Percentiles rank a stretch among this genome's conserved stretches.
These are phyloP conservation scores for Uronychia setigera DNA, from an alignment of 73 alveolate species.

Conservation along the genomic window DNA sequence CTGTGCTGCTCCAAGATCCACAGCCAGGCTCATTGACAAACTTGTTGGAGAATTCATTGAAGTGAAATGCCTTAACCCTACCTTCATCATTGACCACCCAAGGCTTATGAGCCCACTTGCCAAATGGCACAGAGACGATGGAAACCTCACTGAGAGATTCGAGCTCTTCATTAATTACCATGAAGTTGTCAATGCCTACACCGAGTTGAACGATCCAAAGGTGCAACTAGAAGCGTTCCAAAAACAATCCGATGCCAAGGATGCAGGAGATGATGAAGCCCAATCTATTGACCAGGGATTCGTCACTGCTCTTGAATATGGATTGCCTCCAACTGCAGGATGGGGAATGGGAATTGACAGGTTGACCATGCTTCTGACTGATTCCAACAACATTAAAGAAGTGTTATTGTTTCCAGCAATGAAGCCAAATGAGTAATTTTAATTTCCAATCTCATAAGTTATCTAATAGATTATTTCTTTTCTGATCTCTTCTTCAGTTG, in stretches of 20 bases:
- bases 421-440: conserved; percentile 95
- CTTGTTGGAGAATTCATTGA: conserved; percentile 98
- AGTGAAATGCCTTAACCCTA: conserved; percentile 94
- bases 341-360: conserved; percentile 98
- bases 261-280: conserved; percentile 97
- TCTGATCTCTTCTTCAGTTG: no score
- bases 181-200: conserved; percentile 96
- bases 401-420: conserved; percentile 98
- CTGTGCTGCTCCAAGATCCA: conserved; percentile 88
- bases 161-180: conserved; percentile 93
- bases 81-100: conserved; percentile 98
- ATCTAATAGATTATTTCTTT: no score
- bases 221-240: conserved; percentile 87
- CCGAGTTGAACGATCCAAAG: conserved; percentile 98
- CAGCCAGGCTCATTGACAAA: conserved; percentile 92
- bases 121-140: conserved; percentile 93
- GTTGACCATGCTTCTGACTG: conserved; percentile 95
- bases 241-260: conserved; percentile 88
- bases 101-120: conserved; percentile 99
- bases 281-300: conserved; percentile 92
- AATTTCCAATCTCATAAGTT: no score
- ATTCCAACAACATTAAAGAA: conserved; percentile 90
- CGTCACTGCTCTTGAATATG: conserved; percentile 95
- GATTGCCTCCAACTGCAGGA: conserved; percentile 99
- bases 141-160: conserved; percentile 95